Conservation (phyloP, 805 yeast genomes). For the Cyberlindnera maclurae region DNA sequence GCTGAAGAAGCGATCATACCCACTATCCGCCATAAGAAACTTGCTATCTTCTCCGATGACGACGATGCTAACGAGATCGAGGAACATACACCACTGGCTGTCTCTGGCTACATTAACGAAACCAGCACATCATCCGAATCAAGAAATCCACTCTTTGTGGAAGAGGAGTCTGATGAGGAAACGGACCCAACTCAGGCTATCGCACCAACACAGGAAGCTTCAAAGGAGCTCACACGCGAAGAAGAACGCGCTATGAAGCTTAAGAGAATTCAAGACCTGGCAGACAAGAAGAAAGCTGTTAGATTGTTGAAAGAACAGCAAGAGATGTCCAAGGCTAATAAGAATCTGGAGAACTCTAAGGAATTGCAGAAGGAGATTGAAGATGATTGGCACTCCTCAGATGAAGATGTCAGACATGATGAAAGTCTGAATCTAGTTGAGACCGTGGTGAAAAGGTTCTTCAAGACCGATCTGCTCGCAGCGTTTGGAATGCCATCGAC, state of each 20-base stretch:
- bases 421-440: constrained; percentile 9
- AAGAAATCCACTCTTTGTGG: constrained; percentile 8
- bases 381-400: not conserved
- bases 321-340: constrained; percentile 5
- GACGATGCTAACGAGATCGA: constrained; percentile 2
- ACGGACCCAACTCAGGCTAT: constrained; percentile 1
- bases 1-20: not conserved
- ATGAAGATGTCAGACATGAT: constrained; percentile 3
- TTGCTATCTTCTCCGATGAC: constrained; percentile 1
- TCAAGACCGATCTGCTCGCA: constrained; percentile 14
- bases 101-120: not conserved
- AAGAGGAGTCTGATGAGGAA: constrained; percentile 15
- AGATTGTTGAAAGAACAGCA: constrained; percentile 18
- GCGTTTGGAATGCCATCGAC: constrained; percentile 16
- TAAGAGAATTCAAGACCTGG: constrained; percentile 14
- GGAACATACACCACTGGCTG: not conserved
- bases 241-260: constrained; percentile 8
- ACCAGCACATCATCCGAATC: not conserved
- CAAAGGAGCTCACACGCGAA: not conserved
- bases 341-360: constrained; percentile 3
- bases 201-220: not conserved
- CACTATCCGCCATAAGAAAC: not conserved
- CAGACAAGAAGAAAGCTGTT: constrained; percentile 17
- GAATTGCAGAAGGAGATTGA: constrained; percentile 1
- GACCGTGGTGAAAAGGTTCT: constrained; percentile 14